Base-by-base conservation (phyloP, 2,329 filamentous ascomycete genomes). In the Aspergillus viridinutans region DNA sequence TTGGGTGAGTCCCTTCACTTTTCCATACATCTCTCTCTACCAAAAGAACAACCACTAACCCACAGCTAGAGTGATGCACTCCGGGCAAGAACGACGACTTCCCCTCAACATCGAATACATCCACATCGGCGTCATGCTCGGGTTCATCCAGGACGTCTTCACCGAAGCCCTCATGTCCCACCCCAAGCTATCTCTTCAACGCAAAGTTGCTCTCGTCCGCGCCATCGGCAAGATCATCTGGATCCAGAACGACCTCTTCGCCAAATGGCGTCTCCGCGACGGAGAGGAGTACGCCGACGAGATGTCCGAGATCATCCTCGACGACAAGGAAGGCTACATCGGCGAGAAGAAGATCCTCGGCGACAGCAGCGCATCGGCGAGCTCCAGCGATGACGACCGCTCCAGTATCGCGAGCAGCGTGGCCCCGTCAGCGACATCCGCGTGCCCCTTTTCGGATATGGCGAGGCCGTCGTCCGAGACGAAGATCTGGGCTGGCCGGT, bases 241-340 rank as follows among this genome's bases (percentile, higher is more conserved):
- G 89, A 92, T 93, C 63, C 90, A 93, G 74, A 93, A 93, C 69
- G 90, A 93, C 72, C 80, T 93, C 29, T 90, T 93, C 71, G 88
- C 89, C n/a, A 89, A 88, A 71, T 92, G 89, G 87, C 89, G 91
- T 66, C 83, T 90, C 38, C 80, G 82, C 35, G 86, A 90, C 62
- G 86, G 86, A 51, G 82, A 86, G 38, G 88, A 90, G 71, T 81
- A 74, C 59, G 73, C 68, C 25, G 76, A 80, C 3, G 71, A 75
- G 52, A 75, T 76, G 58, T 73, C 74, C 23, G 65, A 78, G 21
- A 67, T 67, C 52, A 64, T 63, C 42, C 75, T 80, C 14, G 74
- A 80, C 48, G 85, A 88, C 67, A 75, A 78, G 53, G 87, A 89
- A 67, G 86, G 86, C 0, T 88, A 83, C 64, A 64, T 89, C 21